These are phyloP conservation scores for Spongiforma sp. DNA, from an alignment of 1,284 basidiomycete species.

Conservation along the genomic window DNA sequence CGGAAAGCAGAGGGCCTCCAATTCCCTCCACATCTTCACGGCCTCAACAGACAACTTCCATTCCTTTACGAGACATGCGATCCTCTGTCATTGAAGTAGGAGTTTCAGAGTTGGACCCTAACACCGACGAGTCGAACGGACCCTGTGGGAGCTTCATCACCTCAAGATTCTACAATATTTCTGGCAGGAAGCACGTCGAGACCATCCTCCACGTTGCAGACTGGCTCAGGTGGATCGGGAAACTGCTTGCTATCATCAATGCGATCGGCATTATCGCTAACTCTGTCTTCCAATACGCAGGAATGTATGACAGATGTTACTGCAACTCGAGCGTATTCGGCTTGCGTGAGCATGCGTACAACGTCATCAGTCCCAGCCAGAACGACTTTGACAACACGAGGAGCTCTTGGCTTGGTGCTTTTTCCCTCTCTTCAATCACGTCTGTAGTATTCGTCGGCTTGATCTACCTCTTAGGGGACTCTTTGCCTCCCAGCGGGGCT, in stretches of 20 bases:
- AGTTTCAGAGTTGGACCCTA: no score
- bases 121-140: no score
- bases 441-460: slow-evolving; percentile 21
- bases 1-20: background rate
- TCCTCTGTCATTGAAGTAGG: no score
- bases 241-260: slow-evolving; percentile 29
- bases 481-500: slow-evolving; percentile 17
- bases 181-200: no score
- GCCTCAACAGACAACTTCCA: no score
- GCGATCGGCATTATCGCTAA: slow-evolving; percentile 22
- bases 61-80: no score
- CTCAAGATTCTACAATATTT: no score
- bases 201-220: slow-evolving; percentile 8
- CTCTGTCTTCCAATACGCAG: slow-evolving; percentile 28
- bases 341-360: slow-evolving; percentile 18
- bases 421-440: slow-evolving; percentile 16
- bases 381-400: slow-evolving; percentile 9
- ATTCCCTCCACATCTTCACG: background rate
- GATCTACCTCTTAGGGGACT: slow-evolving; percentile 28
- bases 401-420: slow-evolving; percentile 24
- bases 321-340: slow-evolving; percentile 25
- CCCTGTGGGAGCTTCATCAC: no score
- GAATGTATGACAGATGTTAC: slow-evolving; percentile 28
- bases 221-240: slow-evolving; percentile 29
- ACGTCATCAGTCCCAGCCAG: slow-evolving; percentile 6